Evolutionary conservation across 148 eudicot species (phyloP), one percentile per base, ranked within the genome.

Genomic region (Persicaria tinctoria): DNA sequence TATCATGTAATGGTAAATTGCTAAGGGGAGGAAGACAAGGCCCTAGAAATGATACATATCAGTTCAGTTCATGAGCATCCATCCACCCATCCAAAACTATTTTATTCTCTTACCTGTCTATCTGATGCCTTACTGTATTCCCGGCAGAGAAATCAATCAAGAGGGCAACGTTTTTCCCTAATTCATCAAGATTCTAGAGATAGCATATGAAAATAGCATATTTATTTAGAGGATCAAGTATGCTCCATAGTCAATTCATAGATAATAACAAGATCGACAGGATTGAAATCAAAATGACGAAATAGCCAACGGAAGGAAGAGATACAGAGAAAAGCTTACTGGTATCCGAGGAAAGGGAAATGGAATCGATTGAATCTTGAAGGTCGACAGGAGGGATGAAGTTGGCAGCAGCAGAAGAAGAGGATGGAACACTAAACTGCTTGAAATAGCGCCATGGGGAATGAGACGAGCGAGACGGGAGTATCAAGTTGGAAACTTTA

Each of bases 351-450:
- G 70, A 66, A 66, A 13, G 47, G 18, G 3, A 13, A 12, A 3
- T 41, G 70, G 70, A 44, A 66, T 66, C 70, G 70, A 1, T 41
- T 41, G 70, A 8, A 64, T 64, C 47, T 11, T 13, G 70, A 64
- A 38, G 70, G 8, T 64, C 47, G 47, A 66, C 70, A 66, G 70
- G 48, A 66, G 70, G 18, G 70, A 66, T 44, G 70, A n/a, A 38
- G 7, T 66, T 41, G 18, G 70, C 17, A 12, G 44, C 48, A 41
- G 70, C 13, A 41, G 70, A 41, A 45, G 46, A 9, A 27, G 68
- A 2, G 4, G 46, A 32, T 0, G 46, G 44, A 66, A 66, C 18
- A 41, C 14, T 5, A 10, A 66, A 12, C 13, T 41, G 70, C 70
- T 41, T 66, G 70, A 14, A 44, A 44, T 14, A 38, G 70, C 70